Base-by-base conservation (phyloP, 148 eudicot species). In the Silene uniflora region DNA sequence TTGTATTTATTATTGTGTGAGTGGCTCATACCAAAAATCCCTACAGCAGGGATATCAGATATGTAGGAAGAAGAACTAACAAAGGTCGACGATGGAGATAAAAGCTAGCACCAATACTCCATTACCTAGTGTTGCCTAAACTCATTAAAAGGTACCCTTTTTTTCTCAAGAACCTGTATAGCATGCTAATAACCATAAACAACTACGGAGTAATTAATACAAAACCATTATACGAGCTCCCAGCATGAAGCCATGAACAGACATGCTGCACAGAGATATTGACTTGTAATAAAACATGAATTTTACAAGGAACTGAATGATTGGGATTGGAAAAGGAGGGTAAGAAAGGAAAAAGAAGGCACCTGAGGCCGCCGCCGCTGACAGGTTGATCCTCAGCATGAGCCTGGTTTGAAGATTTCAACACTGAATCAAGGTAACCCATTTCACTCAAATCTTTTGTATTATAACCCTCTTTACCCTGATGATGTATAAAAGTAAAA, bases 351-450 rank as follows among this genome's bases (percentile, higher is more conserved):
- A 24, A 52, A 52, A 32, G 61, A 62, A 74, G 59, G 70, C 62
- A 90, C 97, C 97, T 92, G 77, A 92, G 87, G 67, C 98, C 98
- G 23, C 96, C 91, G 44, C 98, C 98, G 61, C 86, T 87, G 70
- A 88, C 98, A 3, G 98, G 98, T 23, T 87, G 81, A 49, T 89
- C 91, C 67, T 86, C 88, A 46, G 80, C 87, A 72, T 83, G 90
- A 78, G 82, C 69, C 81, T 90, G 87, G 75, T 86, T 85, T 8
- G 91, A 74, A 18, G 97, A 87, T 61, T 90, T 83, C 75, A 90
- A 84, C 71, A 90, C 90, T 46, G 96, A 88, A 84, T 90, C 89
- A 75, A 90, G 90, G 84, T 90, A 90, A 75, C 98, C 98, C 98
- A 92, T 90, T 63, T 75, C 83, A 81, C 78, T 84, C 76, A 73